Percentiles rank a stretch among this genome's conserved stretches.
Conservation (phyloP, 164 flowering plant genomes). For the Annona cherimola region DNA sequence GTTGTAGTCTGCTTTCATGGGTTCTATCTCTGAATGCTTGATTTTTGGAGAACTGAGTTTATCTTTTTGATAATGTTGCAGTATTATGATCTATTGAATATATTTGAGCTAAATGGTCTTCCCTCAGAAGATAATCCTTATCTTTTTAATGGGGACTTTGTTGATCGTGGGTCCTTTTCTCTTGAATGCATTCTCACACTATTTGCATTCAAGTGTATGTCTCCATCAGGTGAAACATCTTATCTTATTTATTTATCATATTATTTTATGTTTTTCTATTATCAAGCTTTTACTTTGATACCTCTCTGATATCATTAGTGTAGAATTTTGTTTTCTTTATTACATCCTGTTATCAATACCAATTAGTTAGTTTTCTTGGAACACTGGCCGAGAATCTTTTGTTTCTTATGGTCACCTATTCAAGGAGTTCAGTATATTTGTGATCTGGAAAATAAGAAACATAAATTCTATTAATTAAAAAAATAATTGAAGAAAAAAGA, state of each 20-base stretch:
- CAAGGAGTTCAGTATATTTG: too few species aligned
- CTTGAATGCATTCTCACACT: constrained; percentile 90
- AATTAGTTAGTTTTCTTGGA: too few species aligned
- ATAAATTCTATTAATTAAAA: too few species aligned
- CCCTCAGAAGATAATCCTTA: constrained; percentile 98
- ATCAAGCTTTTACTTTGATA: background rate
- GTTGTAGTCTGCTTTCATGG: background rate
- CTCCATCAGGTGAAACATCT: constrained; percentile 65
- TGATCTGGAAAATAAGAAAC: too few species aligned
- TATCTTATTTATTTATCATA: background rate
- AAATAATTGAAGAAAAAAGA: too few species aligned
- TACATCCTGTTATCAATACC: background rate
- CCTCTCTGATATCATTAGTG: background rate
- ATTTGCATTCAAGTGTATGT: constrained; percentile 98
- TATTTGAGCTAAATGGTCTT: constrained; percentile 95
- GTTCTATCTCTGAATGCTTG: background rate
- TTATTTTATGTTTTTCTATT: background rate
- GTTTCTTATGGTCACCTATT: too few species aligned
- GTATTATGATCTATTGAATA: constrained; percentile 91
- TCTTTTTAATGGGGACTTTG: constrained; percentile 97
- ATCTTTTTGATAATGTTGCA: constrained; percentile 34
- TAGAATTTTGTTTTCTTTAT: background rate
- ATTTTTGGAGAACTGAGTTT: constrained; percentile 6
- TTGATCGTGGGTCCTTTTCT: constrained; percentile 96
- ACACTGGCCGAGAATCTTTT: too few species aligned